Percentiles rank a stretch among this genome's conserved stretches.
Conservation (phyloP, 352 stramenopile genomes). For the Globisporangium carolinianum region DNA sequence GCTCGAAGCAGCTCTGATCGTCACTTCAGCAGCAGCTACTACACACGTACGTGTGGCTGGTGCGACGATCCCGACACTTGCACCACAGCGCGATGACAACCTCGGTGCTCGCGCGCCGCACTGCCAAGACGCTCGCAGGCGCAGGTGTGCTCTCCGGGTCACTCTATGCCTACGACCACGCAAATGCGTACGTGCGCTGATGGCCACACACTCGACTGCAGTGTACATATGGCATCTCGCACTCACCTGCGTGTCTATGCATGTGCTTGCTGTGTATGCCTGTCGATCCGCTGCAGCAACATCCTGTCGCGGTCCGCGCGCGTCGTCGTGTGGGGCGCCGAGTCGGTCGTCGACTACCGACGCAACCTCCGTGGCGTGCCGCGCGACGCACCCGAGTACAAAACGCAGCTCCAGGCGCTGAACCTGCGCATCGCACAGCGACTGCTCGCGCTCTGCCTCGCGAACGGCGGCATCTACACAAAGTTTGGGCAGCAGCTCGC, state of each 20-base stretch:
- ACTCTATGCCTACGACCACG: not conserved
- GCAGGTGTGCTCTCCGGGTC: not conserved
- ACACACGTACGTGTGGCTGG: too few species aligned
- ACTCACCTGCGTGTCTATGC: too few species aligned
- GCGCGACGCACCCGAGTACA: slow-evolving; percentile 47
- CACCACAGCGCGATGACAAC: not conserved
- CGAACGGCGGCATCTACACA: slow-evolving; percentile 95
- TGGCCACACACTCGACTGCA: not conserved
- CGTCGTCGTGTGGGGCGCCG: slow-evolving; percentile 38
- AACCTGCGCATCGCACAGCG: slow-evolving; percentile 83
- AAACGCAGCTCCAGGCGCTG: slow-evolving; percentile 38
- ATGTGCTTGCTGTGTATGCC: not conserved
- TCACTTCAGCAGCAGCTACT: not conserved
- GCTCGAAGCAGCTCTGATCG: not conserved
- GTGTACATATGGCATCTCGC: not conserved
- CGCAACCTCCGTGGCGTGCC: slow-evolving; percentile 37
- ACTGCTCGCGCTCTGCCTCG: slow-evolving; percentile 87
- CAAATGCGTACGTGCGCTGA: not conserved
- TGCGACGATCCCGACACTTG: too few species aligned
- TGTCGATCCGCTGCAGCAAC: slow-evolving; percentile 21
- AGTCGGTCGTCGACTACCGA: slow-evolving; percentile 48
- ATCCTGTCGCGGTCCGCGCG: slow-evolving; percentile 57
- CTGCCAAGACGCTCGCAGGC: not conserved
- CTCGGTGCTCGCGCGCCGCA: not conserved
- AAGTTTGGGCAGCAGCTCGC: slow-evolving; percentile 97